These are phyloP conservation scores for Aspergillus puulaauensis DNA, from an alignment of 2,329 filamentous ascomycete species.

Conservation along the genomic window DNA sequence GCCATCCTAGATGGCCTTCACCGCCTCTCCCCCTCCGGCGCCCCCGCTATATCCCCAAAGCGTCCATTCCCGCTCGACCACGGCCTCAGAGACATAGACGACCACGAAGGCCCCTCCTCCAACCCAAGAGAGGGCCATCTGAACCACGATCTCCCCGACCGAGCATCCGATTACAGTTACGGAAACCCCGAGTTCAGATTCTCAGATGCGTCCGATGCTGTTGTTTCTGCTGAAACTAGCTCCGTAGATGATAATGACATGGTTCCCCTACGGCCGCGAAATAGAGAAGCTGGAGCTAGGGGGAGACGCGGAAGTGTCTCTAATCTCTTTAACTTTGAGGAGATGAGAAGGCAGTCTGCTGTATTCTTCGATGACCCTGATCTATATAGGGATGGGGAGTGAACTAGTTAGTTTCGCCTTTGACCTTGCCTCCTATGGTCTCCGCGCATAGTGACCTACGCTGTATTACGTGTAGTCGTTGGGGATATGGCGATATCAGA, in stretches of 20 bases:
- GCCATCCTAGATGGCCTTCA: constrained; percentile 58
- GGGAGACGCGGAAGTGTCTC: constrained; percentile 29
- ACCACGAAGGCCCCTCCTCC: too few species aligned
- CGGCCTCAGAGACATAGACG: constrained; percentile 7
- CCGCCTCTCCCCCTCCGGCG: constrained; percentile 28
- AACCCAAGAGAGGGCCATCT: constrained; percentile 20
- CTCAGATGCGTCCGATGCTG: constrained; percentile 6
- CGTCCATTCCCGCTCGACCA: constrained; percentile 27
- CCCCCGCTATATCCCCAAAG: constrained; percentile 26
- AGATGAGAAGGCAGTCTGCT: constrained; percentile 46
- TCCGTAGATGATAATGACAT: constrained; percentile 22
- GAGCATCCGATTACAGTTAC: constrained; percentile 20
- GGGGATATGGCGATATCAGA: too few species aligned
- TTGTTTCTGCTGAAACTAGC: constrained; percentile 21
- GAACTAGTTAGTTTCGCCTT: background rate
- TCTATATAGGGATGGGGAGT: constrained; percentile 27
- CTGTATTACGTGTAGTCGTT: too few species aligned
- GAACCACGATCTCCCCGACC: constrained; percentile 29
- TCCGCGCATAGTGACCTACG: background rate
- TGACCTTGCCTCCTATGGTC: background rate
- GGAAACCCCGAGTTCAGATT: background rate
- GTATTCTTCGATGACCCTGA: constrained; percentile 48
- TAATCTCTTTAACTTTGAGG: constrained; percentile 44
- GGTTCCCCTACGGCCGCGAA: constrained; percentile 14
- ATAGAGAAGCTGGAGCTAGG: constrained; percentile 12